Base-by-base conservation (phyloP, 73 alveolate species). In the Paramecium bursaria region DNA sequence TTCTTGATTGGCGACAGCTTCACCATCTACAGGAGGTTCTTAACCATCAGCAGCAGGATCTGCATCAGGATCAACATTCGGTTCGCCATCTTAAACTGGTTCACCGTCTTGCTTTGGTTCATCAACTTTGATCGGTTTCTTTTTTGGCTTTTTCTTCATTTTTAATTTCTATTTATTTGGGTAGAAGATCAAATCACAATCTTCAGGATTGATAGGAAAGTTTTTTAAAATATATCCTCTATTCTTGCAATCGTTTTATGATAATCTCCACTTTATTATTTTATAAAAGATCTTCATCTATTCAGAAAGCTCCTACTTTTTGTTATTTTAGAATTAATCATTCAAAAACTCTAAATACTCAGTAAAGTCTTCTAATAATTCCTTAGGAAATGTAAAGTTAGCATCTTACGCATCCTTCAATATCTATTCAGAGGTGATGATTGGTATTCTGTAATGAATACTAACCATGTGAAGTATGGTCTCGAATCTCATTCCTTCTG, bases 171-270 rank as follows among this genome's bases (percentile, higher is more conserved):
- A 30, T 54, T 79, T 79, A 79, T 73, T 53, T 15, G 89, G 89
- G 46, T 52, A 79, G 15, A 79, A 79, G 14, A 79, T 79, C 21
- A 11, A 53, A 19, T 54, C 85, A 5, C 74, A 25, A 13, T 79
- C 89, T 13, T 54, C 60, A 17, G 42, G 42, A 48, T 39, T 35
- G 30, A 48, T 82, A 2, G 99, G 99, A 88, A 79, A 95, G 14
- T 97, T 97, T 48, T 90, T 95, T 30, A 95, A 90, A 73, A 95
- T 92, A 87, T 92, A 95, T 5, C 99, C 99, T 67, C 99, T 86
- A 75, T 95, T 95, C 76, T 95, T 88, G 74, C 99, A 94, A 35
- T 88, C 89, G 54, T 79, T 79, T 54, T 79, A 54, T 14, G 55
- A 39, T 31, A 79, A 54, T 79, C 89, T 79, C 89, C 89, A 79